Evolutionary conservation across 306 rosid genomes (phyloP).

Genomic region (Cicer cuneatum): DNA sequence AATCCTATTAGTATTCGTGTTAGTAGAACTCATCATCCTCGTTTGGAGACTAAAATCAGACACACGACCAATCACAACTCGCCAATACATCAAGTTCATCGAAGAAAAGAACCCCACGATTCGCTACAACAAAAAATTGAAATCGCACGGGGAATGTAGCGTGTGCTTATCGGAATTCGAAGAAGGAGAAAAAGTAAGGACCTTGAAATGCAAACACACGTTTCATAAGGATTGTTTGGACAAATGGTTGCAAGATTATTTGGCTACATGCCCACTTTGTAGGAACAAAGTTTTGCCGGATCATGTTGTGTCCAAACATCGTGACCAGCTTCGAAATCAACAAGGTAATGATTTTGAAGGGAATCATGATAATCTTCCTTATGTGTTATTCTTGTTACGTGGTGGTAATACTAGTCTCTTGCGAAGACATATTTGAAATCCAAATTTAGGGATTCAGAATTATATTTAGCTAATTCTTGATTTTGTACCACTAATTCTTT

Average conservation of each 20-base stretch:
- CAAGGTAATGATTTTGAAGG: constrained; percentile 62
- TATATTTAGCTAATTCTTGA: neutral
- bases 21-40: constrained; percentile 60
- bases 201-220: constrained; percentile 70
- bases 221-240: constrained; percentile 87
- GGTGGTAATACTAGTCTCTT: constrained; percentile 46
- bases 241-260: constrained; percentile 72
- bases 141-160: constrained; percentile 54
- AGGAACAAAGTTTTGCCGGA: constrained; percentile 71
- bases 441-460: neutral
- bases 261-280: constrained; percentile 90
- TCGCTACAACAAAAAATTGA: constrained; percentile 43
- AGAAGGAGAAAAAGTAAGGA: constrained; percentile 76
- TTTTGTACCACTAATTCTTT: neutral
- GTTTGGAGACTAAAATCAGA: constrained; percentile 50
- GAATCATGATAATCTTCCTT: constrained; percentile 59
- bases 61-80: constrained; percentile 53
- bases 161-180: constrained; percentile 80
- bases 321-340: constrained; percentile 58
- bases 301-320: constrained; percentile 70
- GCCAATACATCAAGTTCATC: constrained; percentile 66
- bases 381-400: constrained; percentile 65
- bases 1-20: constrained; percentile 53
- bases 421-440: constrained; percentile 47
- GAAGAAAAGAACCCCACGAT: constrained; percentile 70